Evolutionary conservation across 139 green algal genomes (phyloP).

Genomic region (Chlorella vulgaris): DNA sequence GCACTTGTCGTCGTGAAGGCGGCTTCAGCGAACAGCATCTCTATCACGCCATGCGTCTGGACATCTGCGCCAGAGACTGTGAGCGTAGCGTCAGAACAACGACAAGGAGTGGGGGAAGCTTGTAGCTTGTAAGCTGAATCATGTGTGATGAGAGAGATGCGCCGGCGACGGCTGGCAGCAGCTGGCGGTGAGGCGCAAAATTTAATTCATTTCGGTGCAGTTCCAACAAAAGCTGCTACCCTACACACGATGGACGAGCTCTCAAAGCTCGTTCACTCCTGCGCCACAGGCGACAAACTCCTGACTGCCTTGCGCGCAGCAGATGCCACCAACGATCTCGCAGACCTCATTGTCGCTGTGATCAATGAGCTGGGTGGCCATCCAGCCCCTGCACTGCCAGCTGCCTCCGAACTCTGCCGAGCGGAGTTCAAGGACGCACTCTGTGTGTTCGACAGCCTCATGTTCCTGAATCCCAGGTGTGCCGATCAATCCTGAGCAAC

Average conservation of each 20-base stretch:
- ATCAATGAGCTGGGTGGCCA: not conserved
- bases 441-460: constrained; percentile 11
- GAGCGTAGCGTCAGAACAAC: no score
- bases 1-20: no score
- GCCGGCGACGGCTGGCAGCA: no score
- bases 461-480: constrained; percentile 30
- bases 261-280: not conserved
- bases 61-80: no score
- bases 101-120: no score
- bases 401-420: not conserved
- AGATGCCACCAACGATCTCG: not conserved
- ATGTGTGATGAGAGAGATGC: no score
- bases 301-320: not conserved
- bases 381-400: not conserved
- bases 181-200: not conserved
- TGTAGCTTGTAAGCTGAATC: no score
- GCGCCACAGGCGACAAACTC: not conserved
- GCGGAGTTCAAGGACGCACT: not conserved
- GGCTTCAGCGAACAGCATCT: no score
- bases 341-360: constrained; percentile 11
- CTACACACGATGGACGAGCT: constrained; percentile 8
- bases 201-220: not conserved
- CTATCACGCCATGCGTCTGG: no score
- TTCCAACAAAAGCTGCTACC: not conserved
- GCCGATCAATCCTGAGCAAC: not conserved